Conservation (phyloP, 2,329 filamentous ascomycete species). For the Dendrostoma leiphaemia region DNA sequence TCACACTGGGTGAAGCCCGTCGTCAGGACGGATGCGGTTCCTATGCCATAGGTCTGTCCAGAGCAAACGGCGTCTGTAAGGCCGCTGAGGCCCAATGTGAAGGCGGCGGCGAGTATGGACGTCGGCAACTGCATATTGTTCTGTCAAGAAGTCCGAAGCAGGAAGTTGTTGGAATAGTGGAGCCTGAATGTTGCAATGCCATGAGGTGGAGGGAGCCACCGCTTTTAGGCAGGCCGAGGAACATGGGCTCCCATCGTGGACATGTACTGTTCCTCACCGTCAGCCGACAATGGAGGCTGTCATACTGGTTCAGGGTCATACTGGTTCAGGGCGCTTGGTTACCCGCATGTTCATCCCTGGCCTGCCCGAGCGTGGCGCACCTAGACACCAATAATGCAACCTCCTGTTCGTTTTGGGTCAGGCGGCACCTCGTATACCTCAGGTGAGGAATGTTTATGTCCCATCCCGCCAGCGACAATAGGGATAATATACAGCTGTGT, state of each 20-base stretch:
- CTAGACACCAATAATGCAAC: neutral
- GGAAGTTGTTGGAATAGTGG: no score
- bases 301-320: no score
- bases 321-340: no score
- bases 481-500: neutral
- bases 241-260: no score
- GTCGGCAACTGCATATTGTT: neutral
- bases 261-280: no score
- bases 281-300: no score
- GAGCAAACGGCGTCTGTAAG: neutral
- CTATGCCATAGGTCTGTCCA: neutral
- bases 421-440: slow-evolving; percentile 3
- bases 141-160: neutral
- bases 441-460: neutral
- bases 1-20: neutral
- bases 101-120: neutral
- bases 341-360: neutral
- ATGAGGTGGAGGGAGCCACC: no score
- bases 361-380: neutral
- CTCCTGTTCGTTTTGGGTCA: neutral
- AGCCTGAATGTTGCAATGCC: no score
- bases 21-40: neutral
- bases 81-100: neutral
- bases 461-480: neutral
- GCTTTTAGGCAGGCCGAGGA: no score